Evolutionary conservation across 192 early-diverging fungal genomes (phyloP), one percentile per base, ranked within the genome.

Genomic region (Powellomyces hirtus): DNA sequence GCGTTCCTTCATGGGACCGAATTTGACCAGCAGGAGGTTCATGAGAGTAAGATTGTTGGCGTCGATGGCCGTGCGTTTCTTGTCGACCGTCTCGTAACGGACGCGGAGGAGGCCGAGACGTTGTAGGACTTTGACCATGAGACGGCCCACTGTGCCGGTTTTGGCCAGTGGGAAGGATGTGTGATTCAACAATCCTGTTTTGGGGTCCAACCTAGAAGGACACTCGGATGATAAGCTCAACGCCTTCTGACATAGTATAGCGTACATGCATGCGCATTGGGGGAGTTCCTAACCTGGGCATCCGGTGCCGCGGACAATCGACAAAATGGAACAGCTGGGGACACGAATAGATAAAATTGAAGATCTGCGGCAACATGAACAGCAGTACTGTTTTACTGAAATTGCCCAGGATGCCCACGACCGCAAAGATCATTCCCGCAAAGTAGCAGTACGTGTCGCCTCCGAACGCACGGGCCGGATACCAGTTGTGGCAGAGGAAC

Each of bases 341-440:
- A 22, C 87, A 84, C 1, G 95, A 97, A 68, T 94, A 94, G 42
- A 98, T 29, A 79, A 99, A 99, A 75, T 99, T 99, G 75, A 99
- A 94, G 11, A 96, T 86, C 75, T 99, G 97, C 0, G 97, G 97
- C 5, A 95, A 73, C 75, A 98, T 96, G 68, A 99, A 91, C 49
- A 99, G 72, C 40, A 99, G 60, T 52, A 98, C 72, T 0, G 97
- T 97, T 66, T 97, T 98, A 50, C 89, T 91, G 66, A 97, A 94
- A 50, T 97, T 93, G 11, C 92, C 90, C 42, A 96, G 69, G 64
- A 99, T 95, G 0, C 94, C 95, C 13, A 96, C 93, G 1, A 99
- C 97, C 0, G 97, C 94, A 83, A 99, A 95, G 0, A 92, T 93
- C 96, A 99, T 99, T 2, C 97, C 97, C 1, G 95, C 94, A 89